These are phyloP conservation scores for Mycena vitilis DNA, from an alignment of 768 basidiomycete genomes.

Conservation along the genomic window DNA sequence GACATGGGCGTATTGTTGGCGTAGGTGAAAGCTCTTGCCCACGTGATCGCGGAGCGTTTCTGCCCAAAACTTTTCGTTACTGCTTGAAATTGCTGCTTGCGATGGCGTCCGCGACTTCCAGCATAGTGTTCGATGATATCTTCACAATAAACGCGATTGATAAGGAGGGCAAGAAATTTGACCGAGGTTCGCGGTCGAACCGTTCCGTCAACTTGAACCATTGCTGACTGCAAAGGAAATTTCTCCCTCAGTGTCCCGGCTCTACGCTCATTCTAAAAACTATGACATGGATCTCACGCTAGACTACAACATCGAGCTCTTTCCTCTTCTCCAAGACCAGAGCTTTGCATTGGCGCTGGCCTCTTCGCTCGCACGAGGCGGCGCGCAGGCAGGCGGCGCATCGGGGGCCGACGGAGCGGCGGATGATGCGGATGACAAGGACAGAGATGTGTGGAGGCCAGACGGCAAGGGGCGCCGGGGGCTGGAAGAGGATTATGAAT, in stretches of 20 bases:
- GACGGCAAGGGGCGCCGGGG: conserved; percentile 85
- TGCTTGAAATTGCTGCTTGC: conserved; percentile 24
- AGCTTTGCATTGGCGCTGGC: conserved; percentile 89
- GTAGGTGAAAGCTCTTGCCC: background rate
- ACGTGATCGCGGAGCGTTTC: conserved; percentile 26
- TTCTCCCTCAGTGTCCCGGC: conserved; percentile 79
- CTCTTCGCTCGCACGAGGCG: conserved; percentile 76
- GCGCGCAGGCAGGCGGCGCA: conserved; percentile 53
- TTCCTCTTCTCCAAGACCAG: conserved; percentile 75
- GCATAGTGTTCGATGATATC: conserved; percentile 92
- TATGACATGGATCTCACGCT: conserved; percentile 93
- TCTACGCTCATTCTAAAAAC: conserved; percentile 90
- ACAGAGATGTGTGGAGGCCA: conserved; percentile 85
- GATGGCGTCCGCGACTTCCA: conserved; percentile 72
- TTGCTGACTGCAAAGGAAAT: conserved; percentile 10
- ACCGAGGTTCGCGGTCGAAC: conserved; percentile 77
- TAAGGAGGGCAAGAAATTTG: conserved; percentile 97
- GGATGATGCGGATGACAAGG: conserved; percentile 75
- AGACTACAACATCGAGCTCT: conserved; percentile 94
- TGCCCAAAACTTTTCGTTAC: background rate
- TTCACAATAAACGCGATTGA: conserved; percentile 89
- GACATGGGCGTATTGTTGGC: too few species aligned
- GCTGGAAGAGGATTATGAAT: conserved; percentile 96
- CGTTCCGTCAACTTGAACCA: conserved; percentile 13
- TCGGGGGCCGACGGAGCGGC: conserved; percentile 60